Evolutionary conservation across 1,284 basidiomycete genomes (phyloP), one percentile per base, ranked within the genome.

Genomic region (Peniophora sp.): DNA sequence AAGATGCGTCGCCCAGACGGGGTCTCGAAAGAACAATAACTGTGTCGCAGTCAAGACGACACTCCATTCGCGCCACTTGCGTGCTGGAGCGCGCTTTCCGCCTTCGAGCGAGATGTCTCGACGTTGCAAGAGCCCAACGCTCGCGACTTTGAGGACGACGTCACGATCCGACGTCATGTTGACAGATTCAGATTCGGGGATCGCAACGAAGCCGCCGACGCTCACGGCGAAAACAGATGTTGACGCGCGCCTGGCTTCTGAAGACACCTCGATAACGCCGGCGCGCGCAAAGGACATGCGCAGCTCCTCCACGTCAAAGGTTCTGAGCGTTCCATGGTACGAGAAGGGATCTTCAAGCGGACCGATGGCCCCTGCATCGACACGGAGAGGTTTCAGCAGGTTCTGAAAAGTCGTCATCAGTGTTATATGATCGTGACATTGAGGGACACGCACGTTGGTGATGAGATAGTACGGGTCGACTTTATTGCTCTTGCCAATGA

Each of bases 391-490:
- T 48, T 74, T 77, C 14, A 95, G 75, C 47, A 85, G 69, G 58
- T 87, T 81, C 79, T 90, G 62, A 15, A 51, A 15, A 35, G 34
- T 36, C 37, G 18, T 6, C 37, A 41, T 41, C 46, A 54, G 47
- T 50, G 18, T 52, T 41, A 43, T 17, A 10, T 35, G 27, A 46
- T 27, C 35, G 27, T 12, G 12, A 32, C 6, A 24, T 45, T 39
- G 23, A 47, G 6, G 27, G 51, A 35, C n/a, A 62, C 78, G 61
- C 62, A 88, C 88, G 63, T 83, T 80, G 15, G 81, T 81, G 57
- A 98, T 97, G 50, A 97, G 78, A 64, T 87, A 88, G 69, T 98
- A 98, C 1, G 92, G 89, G 64, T 98, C 95, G 37, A 96, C 77
- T 68, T 87, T 92, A 59, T 70, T 76, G 49, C 74, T 73, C 58